Percentiles rank a stretch among this genome's conserved stretches.
Conservation (phyloP, 2,329 filamentous ascomycete species). For the Aspergillus piperis region DNA sequence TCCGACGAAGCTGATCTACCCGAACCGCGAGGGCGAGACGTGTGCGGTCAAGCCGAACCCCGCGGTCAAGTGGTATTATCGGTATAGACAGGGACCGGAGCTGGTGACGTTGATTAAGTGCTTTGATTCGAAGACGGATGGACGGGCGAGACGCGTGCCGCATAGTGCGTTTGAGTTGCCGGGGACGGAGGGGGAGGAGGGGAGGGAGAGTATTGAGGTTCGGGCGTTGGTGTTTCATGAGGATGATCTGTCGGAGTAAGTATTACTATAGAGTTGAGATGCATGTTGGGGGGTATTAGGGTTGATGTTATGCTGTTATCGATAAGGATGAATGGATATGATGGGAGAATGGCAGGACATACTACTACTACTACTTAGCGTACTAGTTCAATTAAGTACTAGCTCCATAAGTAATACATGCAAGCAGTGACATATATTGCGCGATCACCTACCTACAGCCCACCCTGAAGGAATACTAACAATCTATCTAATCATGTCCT, state of each 20-base stretch:
- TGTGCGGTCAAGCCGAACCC: constrained; percentile 47
- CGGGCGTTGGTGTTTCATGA: constrained; percentile 56
- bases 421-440: not conserved
- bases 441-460: not conserved
- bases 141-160: constrained; percentile 55
- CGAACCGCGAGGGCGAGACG: constrained; percentile 54
- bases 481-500: not conserved
- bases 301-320: not conserved
- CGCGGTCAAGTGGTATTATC: constrained; percentile 56
- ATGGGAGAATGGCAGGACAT: not conserved
- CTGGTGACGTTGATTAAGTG: constrained; percentile 64
- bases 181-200: constrained; percentile 41
- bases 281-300: not conserved
- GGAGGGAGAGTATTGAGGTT: constrained; percentile 60
- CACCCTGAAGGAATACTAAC: no score
- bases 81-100: constrained; percentile 52
- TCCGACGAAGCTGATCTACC: constrained; percentile 53
- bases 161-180: constrained; percentile 58
- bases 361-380: not conserved
- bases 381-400: not conserved
- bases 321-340: not conserved
- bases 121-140: constrained; percentile 61
- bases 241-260: constrained; percentile 32
- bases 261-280: no score
- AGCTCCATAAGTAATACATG: no score